Conservation (phyloP, 2,329 filamentous ascomycete genomes). For the Herpotrichia juniperi region DNA sequence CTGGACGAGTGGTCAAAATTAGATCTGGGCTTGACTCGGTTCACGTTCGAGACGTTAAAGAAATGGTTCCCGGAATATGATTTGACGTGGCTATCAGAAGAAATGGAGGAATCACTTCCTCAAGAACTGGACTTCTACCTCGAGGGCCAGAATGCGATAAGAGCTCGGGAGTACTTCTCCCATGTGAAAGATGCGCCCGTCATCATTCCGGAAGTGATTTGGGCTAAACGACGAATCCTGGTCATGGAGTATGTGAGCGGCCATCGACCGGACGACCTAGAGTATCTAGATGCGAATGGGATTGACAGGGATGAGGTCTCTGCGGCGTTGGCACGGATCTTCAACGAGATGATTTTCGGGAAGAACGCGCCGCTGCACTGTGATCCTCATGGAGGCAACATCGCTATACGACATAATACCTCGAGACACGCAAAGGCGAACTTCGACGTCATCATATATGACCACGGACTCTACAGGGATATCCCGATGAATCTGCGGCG, state of each 20-base stretch:
- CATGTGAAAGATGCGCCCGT: slow-evolving; percentile 76
- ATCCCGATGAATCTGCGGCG: slow-evolving; percentile 80
- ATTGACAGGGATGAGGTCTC: slow-evolving; percentile 97
- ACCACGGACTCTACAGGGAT: slow-evolving; percentile 94
- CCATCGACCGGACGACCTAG: slow-evolving; percentile 84
- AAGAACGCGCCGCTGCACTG: slow-evolving; percentile 88
- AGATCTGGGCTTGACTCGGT: slow-evolving; percentile 83
- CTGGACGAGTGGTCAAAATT: slow-evolving; percentile 89
- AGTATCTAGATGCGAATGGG: slow-evolving; percentile 80
- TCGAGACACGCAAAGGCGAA: slow-evolving; percentile 66
- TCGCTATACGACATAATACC: slow-evolving; percentile 83
- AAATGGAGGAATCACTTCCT: slow-evolving; percentile 90
- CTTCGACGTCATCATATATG: slow-evolving; percentile 95
- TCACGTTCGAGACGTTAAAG: slow-evolving; percentile 89
- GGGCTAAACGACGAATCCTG: slow-evolving; percentile 85
- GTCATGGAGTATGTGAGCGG: slow-evolving; percentile 96
- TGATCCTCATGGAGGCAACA: slow-evolving; percentile 95
- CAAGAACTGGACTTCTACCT: slow-evolving; percentile 88
- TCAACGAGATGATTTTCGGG: slow-evolving; percentile 99
- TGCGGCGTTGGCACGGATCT: slow-evolving; percentile 85
- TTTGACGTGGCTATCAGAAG: slow-evolving; percentile 89
- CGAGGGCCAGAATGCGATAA: slow-evolving; percentile 83
- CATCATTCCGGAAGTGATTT: slow-evolving; percentile 86
- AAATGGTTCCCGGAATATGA: slow-evolving; percentile 97
- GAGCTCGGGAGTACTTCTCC: slow-evolving; percentile 81